A percentile compares a stretch with the other conserved stretches of the same genome.
Conservation (phyloP, 2,329 filamentous ascomycete species). For the Diaporthe citriasiana region DNA sequence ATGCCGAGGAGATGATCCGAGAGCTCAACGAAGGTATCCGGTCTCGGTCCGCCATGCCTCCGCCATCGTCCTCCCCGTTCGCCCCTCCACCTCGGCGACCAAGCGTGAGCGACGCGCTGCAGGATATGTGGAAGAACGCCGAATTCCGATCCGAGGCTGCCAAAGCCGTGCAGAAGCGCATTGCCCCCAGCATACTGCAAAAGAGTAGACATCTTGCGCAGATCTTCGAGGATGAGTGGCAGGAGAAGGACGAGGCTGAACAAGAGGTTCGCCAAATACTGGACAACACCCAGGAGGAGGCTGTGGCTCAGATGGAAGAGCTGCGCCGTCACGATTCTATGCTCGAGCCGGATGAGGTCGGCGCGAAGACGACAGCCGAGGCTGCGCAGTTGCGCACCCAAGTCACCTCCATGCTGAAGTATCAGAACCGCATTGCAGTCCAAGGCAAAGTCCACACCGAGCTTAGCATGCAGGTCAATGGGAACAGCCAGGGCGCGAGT, state of each 20-base stretch:
- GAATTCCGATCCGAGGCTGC: conserved; percentile 69
- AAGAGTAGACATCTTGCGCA: conserved; percentile 79
- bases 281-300: conserved; percentile 76
- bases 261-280: conserved; percentile 77
- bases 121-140: conserved; percentile 47
- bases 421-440: conserved; percentile 67
- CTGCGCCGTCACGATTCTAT: conserved; percentile 59
- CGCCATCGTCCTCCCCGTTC: conserved; percentile 82
- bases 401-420: conserved; percentile 53
- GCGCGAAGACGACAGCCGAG: conserved; percentile 65
- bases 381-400: conserved; percentile 60
- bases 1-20: conserved; percentile 87
- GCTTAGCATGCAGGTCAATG: conserved; percentile 62
- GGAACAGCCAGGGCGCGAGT: conserved; percentile 51
- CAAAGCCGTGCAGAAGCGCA: conserved; percentile 77
- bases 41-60: conserved; percentile 71
- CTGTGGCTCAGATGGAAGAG: conserved; percentile 73
- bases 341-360: conserved; percentile 68
- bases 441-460: conserved; percentile 67
- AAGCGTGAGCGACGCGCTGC: conserved; percentile 66
- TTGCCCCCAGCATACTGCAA: conserved; percentile 77
- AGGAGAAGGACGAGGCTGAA: conserved; percentile 79
- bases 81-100: conserved; percentile 71
- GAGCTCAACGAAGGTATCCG: conserved; percentile 78
- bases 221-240: conserved; percentile 81